Evolutionary conservation across 108 stramenopile species (phyloP).

Genomic region (Schizochytrium sp.): DNA sequence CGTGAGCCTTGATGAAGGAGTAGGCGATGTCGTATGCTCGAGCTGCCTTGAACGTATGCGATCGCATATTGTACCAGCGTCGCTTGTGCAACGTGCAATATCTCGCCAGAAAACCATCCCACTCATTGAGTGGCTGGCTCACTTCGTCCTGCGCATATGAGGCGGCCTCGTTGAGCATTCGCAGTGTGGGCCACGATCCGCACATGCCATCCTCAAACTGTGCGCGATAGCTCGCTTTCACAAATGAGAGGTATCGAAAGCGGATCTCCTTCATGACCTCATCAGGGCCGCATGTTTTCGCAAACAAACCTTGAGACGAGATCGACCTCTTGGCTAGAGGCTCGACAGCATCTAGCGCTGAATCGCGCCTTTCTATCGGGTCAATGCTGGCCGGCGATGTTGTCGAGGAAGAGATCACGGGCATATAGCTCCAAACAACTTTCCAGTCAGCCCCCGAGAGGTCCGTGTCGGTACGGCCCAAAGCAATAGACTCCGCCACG

Average conservation of each 20-base stretch:
- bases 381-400: no score
- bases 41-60: neutral
- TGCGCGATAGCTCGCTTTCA: neutral
- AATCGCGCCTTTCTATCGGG: no score
- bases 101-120: neutral
- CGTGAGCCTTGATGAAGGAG: neutral
- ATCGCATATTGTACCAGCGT: neutral
- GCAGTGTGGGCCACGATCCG: neutral
- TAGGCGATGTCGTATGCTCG: neutral
- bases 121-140: neutral
- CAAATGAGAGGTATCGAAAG: neutral
- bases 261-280: neutral
- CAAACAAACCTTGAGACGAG: neutral
- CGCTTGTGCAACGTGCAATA: neutral
- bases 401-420: neutral
- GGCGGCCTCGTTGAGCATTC: neutral
- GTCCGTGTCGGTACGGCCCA: neutral
- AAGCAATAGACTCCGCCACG: neutral
- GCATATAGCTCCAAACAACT: neutral
- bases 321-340: neutral
- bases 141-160: neutral
- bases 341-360: no score
- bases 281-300: neutral
- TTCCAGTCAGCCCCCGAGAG: constrained; percentile 10
- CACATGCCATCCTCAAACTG: neutral